These are phyloP conservation scores for Mrakia hoshinonis DNA, from an alignment of 768 basidiomycete genomes.

Conservation along the genomic window DNA sequence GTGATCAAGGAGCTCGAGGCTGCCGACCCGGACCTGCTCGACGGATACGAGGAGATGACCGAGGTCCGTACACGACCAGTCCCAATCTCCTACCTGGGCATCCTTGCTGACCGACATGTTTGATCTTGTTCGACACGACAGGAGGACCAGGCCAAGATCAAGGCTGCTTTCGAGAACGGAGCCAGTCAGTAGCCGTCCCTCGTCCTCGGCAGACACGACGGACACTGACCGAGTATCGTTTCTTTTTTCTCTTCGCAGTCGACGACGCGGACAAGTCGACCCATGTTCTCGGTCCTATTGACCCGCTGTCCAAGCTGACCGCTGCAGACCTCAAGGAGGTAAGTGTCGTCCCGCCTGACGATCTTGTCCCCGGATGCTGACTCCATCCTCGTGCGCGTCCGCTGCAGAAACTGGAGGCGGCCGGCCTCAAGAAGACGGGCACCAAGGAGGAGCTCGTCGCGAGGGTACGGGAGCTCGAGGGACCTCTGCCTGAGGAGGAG, in stretches of 20 bases:
- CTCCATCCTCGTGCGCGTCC: neutral
- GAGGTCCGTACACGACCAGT: neutral
- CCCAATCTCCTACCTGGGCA: neutral
- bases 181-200: neutral
- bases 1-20: neutral
- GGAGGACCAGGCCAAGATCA: neutral
- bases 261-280: neutral
- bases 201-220: too few species aligned
- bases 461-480: neutral
- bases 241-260: neutral
- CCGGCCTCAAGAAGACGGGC: neutral
- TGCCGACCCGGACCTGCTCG: slow-evolving; percentile 1
- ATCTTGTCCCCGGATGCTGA: neutral
- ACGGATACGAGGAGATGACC: neutral
- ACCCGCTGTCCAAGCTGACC: neutral
- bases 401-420: neutral
- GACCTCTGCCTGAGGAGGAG: neutral
- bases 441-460: neutral
- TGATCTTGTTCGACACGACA: neutral
- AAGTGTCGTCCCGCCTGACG: neutral
- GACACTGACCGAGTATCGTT: too few species aligned
- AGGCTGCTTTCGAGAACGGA: neutral
- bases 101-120: neutral
- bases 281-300: neutral
- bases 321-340: neutral